Evolutionary conservation across 2,329 filamentous ascomycete species (phyloP).

Genomic region (Coniochaeta hoffmannii): DNA sequence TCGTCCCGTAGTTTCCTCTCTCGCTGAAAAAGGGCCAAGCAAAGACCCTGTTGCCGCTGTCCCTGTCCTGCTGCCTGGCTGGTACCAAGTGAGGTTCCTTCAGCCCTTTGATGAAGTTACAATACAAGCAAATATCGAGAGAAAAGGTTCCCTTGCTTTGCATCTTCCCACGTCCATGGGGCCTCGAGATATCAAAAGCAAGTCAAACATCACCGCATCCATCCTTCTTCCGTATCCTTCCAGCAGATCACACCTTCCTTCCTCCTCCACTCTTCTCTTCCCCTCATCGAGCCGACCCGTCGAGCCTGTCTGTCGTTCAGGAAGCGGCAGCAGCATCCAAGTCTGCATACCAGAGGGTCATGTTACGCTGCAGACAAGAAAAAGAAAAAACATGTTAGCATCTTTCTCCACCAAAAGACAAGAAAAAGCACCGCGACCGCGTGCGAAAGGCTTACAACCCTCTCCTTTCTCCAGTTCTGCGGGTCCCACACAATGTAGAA

Average conservation of each 20-base stretch:
- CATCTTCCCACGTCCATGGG: not conserved
- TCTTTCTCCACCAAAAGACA: not conserved
- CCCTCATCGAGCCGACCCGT: not conserved
- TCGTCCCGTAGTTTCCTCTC: not conserved
- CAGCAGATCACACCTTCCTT: not conserved
- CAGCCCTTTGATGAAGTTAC: not conserved
- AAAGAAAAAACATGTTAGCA: constrained; percentile 14
- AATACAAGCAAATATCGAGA: not conserved
- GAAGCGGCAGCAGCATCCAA: constrained; percentile 30
- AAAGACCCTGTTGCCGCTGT: not conserved
- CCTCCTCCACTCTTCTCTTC: not conserved
- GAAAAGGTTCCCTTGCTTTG: not conserved
- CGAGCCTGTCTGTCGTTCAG: not conserved
- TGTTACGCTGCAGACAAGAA: constrained; percentile 49
- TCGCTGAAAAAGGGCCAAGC: not conserved
- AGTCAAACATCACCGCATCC: not conserved
- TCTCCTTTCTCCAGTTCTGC: constrained; percentile 53
- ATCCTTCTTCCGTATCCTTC: not conserved
- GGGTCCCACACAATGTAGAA: constrained; percentile 62
- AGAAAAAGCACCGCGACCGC: not conserved
- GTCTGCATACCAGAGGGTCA: constrained; percentile 55
- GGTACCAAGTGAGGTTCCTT: not conserved
- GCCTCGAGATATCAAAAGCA: not conserved
- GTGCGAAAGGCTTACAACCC: constrained; percentile 36
- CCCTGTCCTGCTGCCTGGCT: not conserved